Base-by-base conservation (phyloP, 1,139 yeast species). In the Saccharomyces pastorianus region DNA sequence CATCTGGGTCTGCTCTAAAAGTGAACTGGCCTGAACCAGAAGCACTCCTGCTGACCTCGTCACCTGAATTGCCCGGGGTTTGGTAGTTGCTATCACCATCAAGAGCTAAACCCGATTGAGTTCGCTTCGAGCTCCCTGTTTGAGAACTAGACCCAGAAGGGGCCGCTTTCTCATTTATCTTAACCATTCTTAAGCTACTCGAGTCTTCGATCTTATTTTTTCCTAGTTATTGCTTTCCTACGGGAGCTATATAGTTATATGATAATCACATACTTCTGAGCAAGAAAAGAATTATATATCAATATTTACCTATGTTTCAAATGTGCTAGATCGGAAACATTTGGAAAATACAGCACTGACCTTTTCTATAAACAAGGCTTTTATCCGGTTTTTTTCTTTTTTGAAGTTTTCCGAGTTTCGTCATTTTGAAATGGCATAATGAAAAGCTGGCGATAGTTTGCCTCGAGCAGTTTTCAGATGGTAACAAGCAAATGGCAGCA, bases 1-100 rank as follows among this genome's bases (percentile, higher is more conserved):
- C 49, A 46, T 34, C 48, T 5, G 46, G 26, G 29, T 46, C 52
- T 3, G 27, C n/a, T n/a, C n/a, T n/a, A n/a, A n/a, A n/a, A n/a
- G n/a, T n/a, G n/a, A n/a, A 2, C 17, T 44, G 27, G 7, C 8
- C 8, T 26, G 5, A 5, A n/a, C 38, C 6, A 4, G 17, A 13
- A 5, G 42, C 9, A 17, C 23, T 17, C 13, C 42, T 38, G 8
- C 23, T 17, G 2, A 14, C 6, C 11, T 38, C 42, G 11, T 38
- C 42, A 17, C 11, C 42, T 38, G 42, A 38, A 38, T 38, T 38
- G 42, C 8, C 11, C 13, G 42, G 42, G 23, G 42, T 38, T 38
- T 11, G 42, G 8, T 38, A 38, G 23, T 17, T 17, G 4, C 42
- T 38, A 7, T 8, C 4, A 17, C 42, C 6, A 38, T 38, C 25